Base-by-base conservation (phyloP, 371 early-diverging fungal genomes). In the Phascolomyces articulosus region DNA sequence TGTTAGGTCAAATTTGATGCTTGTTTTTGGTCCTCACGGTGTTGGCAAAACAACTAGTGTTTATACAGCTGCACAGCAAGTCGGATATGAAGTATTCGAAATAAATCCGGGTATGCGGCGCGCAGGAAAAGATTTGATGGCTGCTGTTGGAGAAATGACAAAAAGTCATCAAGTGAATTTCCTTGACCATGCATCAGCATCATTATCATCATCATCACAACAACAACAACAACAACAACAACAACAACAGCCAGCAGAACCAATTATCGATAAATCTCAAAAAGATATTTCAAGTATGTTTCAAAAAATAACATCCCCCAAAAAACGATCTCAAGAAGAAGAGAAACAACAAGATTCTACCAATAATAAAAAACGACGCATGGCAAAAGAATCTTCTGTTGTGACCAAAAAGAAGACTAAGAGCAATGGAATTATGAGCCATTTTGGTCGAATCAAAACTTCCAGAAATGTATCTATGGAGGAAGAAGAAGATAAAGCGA, bases 1-100 rank as follows among this genome's bases (percentile, higher is more conserved):
- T 9, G 68, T 44, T 56, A 40, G 24, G 23, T 73, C 70, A n/a
- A 84, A 80, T 65, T 62, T 88, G n/a, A 77, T 89, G 24, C 68
- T 93, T 2, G 60, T 95, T 3, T 75, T 83, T 7, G 95, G 95
- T 0, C 86, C 85, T 0, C 65, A 79, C 9, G 93, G 94, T 3
- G 73, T 80, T 40, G 90, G 95, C 26, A 93, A 94, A 58, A 90
- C 94, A 2, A 87, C 93, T 1, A 71, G 88, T 0, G 88, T 93
- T 1, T 85, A 87, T 61, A 90, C 93, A 0, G 86, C 83, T 20
- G 94, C 94, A 2, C 78, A 80, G 13, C 87, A 91, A 64, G 69
- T 79, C 40, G 91, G 90, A 0, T 94, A 85, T 57, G 82, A 87
- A 11, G 84, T 94, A 10, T 82, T 91, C 62, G 95, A 95, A 67